Conservation (phyloP, 2,329 filamentous ascomycete species). For the Alternaria rosae region DNA sequence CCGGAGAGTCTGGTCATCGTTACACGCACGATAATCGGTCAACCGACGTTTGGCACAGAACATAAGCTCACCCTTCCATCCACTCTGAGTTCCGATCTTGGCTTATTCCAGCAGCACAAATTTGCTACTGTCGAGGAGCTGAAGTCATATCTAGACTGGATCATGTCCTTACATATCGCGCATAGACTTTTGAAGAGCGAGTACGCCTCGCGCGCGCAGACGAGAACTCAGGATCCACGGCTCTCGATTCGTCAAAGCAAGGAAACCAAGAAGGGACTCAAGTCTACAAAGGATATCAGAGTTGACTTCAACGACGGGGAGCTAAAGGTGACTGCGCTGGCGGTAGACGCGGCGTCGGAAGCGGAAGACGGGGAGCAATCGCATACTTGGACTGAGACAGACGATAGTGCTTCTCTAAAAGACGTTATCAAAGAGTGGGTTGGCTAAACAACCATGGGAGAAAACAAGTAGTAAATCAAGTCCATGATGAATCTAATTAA, state of each 20-base stretch:
- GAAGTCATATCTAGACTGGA: constrained; percentile 43
- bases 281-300: constrained; percentile 28
- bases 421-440: constrained; percentile 40
- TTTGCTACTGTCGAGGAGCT: constrained; percentile 39
- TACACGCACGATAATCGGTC: constrained; percentile 44
- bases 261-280: constrained; percentile 25
- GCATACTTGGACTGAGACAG: constrained; percentile 35
- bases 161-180: constrained; percentile 42
- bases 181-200: constrained; percentile 39
- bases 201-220: constrained; percentile 24
- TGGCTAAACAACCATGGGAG: constrained; percentile 1
- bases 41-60: constrained; percentile 46
- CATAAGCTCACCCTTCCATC: constrained; percentile 43
- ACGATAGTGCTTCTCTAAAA: constrained; percentile 20
- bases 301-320: constrained; percentile 28
- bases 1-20: constrained; percentile 34
- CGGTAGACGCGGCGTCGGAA: constrained; percentile 6
- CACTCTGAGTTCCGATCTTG: constrained; percentile 37
- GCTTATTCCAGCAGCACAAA: constrained; percentile 37
- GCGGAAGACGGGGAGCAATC: constrained; percentile 21
- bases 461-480: neutral
- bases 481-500: neutral
- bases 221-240: constrained; percentile 30
- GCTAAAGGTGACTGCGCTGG: constrained; percentile 22
- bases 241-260: constrained; percentile 32